These are phyloP conservation scores for Porogramme epimiltina DNA, from an alignment of 1,284 basidiomycete genomes.

Conservation along the genomic window DNA sequence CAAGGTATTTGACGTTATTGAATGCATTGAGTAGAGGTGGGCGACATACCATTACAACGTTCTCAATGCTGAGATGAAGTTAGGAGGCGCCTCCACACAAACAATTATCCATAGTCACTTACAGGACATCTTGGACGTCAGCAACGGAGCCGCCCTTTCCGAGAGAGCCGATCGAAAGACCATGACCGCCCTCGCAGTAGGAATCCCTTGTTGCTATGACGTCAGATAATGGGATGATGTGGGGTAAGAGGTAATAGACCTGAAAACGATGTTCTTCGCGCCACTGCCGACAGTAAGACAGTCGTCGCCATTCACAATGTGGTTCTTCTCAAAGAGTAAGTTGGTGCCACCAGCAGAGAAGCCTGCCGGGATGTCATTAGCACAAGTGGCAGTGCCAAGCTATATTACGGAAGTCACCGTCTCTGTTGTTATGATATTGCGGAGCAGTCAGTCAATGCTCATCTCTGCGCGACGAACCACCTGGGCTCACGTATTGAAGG, in stretches of 20 bases:
- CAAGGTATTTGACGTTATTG: not conserved
- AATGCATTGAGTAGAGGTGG: not conserved
- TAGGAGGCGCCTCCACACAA: too few species aligned
- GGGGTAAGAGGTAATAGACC: conserved; percentile 30
- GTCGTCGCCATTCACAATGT: conserved; percentile 62
- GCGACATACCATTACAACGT: conserved; percentile 48
- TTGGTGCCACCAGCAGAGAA: conserved; percentile 60
- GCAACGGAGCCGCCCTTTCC: conserved; percentile 53
- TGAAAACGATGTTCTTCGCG: conserved; percentile 57
- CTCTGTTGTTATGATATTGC: conserved; percentile 20
- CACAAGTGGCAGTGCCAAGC: too few species aligned
- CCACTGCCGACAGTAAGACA: conserved; percentile 61
- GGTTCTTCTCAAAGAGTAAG: conserved; percentile 58
- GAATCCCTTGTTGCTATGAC: conserved; percentile 37
- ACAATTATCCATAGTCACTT: conserved; percentile 31
- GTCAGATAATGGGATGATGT: not conserved
- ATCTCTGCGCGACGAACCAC: not conserved
- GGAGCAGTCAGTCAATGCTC: not conserved
- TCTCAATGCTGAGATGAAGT: conserved; percentile 47
- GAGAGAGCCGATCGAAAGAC: conserved; percentile 62
- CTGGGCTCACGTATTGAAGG: conserved; percentile 58
- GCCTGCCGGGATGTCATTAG: conserved; percentile 32
- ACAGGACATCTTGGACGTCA: conserved; percentile 57
- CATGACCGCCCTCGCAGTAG: conserved; percentile 61
- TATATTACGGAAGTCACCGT: conserved; percentile 21